phyloP scores from a whole-genome alignment of 345 rosid genomes.

The Zanthoxylum bungeanum region DNA sequence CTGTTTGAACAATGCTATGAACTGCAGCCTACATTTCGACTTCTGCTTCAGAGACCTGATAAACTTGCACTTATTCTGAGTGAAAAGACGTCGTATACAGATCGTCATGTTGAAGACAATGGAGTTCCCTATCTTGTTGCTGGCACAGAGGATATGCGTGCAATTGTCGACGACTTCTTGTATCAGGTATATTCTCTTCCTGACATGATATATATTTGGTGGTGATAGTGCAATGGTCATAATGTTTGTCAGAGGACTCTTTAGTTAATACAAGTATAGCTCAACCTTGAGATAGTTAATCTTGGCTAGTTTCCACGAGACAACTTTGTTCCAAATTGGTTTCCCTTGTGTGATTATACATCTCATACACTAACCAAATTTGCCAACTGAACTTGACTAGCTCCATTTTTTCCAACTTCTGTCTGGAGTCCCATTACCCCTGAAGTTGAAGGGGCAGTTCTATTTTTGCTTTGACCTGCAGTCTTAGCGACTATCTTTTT shows the following conservation, averaged over 20 bases:
- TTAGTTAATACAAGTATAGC: neutral
- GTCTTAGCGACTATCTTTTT: neutral
- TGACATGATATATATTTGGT: neutral
- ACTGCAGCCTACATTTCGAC: conserved; percentile 87
- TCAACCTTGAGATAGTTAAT: neutral
- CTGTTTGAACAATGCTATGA: conserved; percentile 96
- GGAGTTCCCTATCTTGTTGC: conserved; percentile 59
- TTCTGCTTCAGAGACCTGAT: conserved; percentile 82
- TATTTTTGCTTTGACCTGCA: neutral
- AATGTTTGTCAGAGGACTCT: neutral
- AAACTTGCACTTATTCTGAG: conserved; percentile 58
- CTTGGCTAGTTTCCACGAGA: neutral
- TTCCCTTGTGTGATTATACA: neutral
- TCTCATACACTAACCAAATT: neutral
- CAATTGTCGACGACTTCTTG: conserved; percentile 49
- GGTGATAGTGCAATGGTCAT: neutral
- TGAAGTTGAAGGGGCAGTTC: neutral
- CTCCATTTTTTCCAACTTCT: neutral
- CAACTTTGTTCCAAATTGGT: neutral
- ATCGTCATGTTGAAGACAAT: conserved; percentile 72
- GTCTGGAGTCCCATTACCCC: neutral
- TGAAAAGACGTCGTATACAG: conserved; percentile 63
- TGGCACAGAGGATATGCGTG: conserved; percentile 70
- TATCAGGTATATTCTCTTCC: conserved; percentile 55
- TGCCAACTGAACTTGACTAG: neutral